phyloP scores from a whole-genome alignment of 208 protist genomes.

The Naegleria fowleri region DNA sequence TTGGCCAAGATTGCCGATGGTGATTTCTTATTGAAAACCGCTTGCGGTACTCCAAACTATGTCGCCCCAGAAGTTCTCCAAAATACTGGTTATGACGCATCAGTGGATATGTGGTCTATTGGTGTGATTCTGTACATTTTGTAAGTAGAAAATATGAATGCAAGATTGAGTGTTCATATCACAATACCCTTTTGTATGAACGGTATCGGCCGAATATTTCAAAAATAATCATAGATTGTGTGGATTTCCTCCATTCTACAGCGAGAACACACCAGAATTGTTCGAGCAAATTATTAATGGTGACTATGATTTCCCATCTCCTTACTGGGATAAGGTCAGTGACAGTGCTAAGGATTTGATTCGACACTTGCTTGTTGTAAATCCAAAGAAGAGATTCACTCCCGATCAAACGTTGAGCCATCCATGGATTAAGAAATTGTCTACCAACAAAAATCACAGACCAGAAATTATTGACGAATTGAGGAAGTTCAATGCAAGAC shows the following conservation, averaged over 20 bases:
- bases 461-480: constrained; percentile 18
- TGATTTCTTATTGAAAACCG: constrained; percentile 68
- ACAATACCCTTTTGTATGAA: too few species aligned
- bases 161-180: too few species aligned
- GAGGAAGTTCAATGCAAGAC: constrained; percentile 30
- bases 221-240: constrained; percentile 38
- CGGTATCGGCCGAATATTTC: not conserved
- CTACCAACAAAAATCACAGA: not conserved
- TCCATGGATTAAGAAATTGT: constrained; percentile 22
- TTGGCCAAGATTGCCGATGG: constrained; percentile 40
- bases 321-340: constrained; percentile 46
- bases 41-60: constrained; percentile 84
- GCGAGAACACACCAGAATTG: constrained; percentile 44
- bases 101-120: constrained; percentile 93
- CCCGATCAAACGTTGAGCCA: constrained; percentile 16
- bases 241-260: constrained; percentile 51
- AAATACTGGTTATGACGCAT: constrained; percentile 81
- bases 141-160: too few species aligned
- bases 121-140: constrained; percentile 79
- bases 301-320: constrained; percentile 42
- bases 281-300: constrained; percentile 44
- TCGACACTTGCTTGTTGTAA: not conserved
- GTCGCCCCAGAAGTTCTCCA: constrained; percentile 87
- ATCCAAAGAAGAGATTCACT: constrained; percentile 27
- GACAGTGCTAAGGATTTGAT: constrained; percentile 27